Percentiles rank a stretch among this genome's conserved stretches.
These are phyloP conservation scores for Tilletia walkeri DNA, from an alignment of 1,284 basidiomycete genomes.

Conservation along the genomic window DNA sequence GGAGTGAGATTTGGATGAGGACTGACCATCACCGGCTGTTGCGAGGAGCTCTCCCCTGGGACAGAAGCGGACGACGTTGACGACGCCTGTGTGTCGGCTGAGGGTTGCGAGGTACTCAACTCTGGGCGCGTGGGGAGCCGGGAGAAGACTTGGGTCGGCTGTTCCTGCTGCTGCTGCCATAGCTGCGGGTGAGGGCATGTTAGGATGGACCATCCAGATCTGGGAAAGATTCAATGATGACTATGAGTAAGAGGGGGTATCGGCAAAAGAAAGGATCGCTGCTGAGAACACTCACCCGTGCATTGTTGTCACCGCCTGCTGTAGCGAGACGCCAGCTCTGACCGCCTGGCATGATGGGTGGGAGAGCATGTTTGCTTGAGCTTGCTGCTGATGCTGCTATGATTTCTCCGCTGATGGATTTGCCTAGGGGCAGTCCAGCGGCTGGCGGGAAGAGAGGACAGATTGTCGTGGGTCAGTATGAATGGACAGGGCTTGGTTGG, in stretches of 20 bases:
- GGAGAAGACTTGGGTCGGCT: slow-evolving; percentile 63
- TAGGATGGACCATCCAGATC: slow-evolving; percentile 54
- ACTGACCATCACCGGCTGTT: slow-evolving; percentile 67
- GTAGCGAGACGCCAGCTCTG: slow-evolving; percentile 83
- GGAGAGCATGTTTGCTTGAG: slow-evolving; percentile 16
- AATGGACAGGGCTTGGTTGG: too few species aligned
- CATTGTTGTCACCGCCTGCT: slow-evolving; percentile 93
- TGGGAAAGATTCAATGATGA: slow-evolving; percentile 10
- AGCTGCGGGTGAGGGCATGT: slow-evolving; percentile 55
- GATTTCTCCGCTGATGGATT: slow-evolving; percentile 30
- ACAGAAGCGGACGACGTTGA: slow-evolving; percentile 94
- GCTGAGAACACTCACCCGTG: slow-evolving; percentile 68
- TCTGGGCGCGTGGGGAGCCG: slow-evolving; percentile 63
- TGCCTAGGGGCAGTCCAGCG: slow-evolving; percentile 46
- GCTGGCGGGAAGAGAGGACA: slow-evolving; percentile 23
- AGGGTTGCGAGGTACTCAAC: slow-evolving; percentile 95
- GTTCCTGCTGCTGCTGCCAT: slow-evolving; percentile 63
- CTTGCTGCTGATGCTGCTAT: slow-evolving; percentile 8
- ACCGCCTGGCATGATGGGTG: slow-evolving; percentile 53
- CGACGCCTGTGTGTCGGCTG: slow-evolving; percentile 85
- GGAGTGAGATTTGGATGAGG: background rate
- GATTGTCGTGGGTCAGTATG: background rate
- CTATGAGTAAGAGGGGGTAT: background rate
- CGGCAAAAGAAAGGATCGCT: slow-evolving; percentile 14
- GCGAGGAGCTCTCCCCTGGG: slow-evolving; percentile 60